Evolutionary conservation across 345 rosid genomes (phyloP).

Genomic region (Populus pruinosa): DNA sequence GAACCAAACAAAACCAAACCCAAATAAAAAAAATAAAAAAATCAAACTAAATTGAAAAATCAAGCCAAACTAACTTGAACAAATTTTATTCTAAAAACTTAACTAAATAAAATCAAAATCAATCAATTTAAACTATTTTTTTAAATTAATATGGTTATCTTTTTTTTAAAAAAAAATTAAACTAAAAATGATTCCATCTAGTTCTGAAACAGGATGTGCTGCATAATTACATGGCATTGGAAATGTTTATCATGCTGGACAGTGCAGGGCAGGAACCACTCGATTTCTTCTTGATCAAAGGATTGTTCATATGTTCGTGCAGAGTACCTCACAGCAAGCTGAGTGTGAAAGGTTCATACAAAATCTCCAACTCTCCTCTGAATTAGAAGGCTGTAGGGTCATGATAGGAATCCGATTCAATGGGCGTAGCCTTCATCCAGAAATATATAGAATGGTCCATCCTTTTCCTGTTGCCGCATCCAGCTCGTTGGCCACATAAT

Average conservation of each 20-base stretch:
- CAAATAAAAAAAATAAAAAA: no score
- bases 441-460: conserved; percentile 12
- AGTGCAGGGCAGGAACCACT: not conserved
- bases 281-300: not conserved
- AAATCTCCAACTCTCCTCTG: conserved; percentile 3
- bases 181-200: no score
- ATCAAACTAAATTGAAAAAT: no score
- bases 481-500: conserved; percentile 15
- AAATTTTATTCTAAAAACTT: no score
- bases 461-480: conserved; percentile 29
- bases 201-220: not conserved
- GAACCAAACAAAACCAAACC: no score
- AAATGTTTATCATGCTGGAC: not conserved
- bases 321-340: not conserved
- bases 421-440: conserved; percentile 12
- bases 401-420: conserved; percentile 36
- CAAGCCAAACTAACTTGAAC: no score
- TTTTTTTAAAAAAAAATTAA: no score
- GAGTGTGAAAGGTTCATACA: not conserved
- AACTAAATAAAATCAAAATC: no score
- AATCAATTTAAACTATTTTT: no score
- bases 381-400: not conserved
- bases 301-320: not conserved
- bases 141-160: no score
- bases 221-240: not conserved